Evolutionary conservation across 495 filamentous ascomycete species (phyloP), one percentile per base, ranked within the genome.

Genomic region (Platismatia glauca): DNA sequence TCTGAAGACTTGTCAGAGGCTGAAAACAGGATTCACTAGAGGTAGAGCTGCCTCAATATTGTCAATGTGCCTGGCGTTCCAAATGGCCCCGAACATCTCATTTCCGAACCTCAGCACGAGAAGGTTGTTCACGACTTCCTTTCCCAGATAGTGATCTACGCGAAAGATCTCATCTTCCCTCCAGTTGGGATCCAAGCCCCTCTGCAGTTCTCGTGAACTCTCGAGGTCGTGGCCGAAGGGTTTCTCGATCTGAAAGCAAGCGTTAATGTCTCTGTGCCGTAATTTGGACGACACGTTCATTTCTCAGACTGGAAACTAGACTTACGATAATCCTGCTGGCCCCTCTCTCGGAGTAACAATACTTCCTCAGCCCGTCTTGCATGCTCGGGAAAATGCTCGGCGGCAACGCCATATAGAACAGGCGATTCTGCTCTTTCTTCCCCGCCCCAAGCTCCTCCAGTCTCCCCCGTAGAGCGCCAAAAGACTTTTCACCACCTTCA

Each of bases 111-210:
- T 84, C 62, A 98, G 84, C 66, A 97, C 95, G 59, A 98, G 83
- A 70, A 98, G 91, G 74, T 97, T 98, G 84, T 98, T 98, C 64
- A 98, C 94, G 91, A 98, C 97, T 80, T 98, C 94, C 82, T 98
- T 98, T 68, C 94, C 94, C 46, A 98, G 84, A 73, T 98, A 98
- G 77, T 98, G 94, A 75, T 98, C 94, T 69, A 98, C 97, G 70
- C 94, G 92, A 84, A 95, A 98, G 67, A 97, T 89, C 79, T 98
- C 94, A 52, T 97, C 92, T 76, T 98, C 94, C 71, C 87, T 93
- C 94, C 94, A 98, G 78, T 97, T 90, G 29, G 93, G 91, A 67
- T 90, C 90, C 50, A 97, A 80, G 5, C 91, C 91, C 74, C 89
- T 92, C 68, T 97, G 91, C 56, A 98, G 83, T 68, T 95, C 90